phyloP scores from a whole-genome alignment of 345 rosid genomes.

The Brassica incana region DNA sequence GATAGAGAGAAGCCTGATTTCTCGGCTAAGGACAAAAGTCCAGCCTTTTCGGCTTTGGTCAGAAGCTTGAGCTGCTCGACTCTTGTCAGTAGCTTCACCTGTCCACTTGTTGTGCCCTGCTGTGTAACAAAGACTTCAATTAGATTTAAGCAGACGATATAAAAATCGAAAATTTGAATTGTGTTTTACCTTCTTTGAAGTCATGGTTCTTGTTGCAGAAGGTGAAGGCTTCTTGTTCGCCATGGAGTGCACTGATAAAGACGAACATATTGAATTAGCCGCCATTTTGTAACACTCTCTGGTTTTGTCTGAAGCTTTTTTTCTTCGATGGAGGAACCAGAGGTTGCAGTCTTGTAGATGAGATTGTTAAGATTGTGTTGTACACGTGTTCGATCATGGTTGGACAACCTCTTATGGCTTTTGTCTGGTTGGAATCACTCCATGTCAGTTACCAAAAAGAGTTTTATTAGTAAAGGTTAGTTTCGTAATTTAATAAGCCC shows the following conservation, averaged over 20 bases:
- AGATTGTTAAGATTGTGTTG: conserved; percentile 30
- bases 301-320: conserved; percentile 15
- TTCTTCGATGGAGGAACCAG: conserved; percentile 3
- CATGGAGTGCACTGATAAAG: conserved; percentile 56
- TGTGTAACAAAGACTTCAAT: neutral
- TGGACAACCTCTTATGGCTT: neutral
- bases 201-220: conserved; percentile 49
- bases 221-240: conserved; percentile 67
- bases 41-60: conserved; percentile 88
- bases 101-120: conserved; percentile 32
- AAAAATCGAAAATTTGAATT: neutral
- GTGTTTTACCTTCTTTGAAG: conserved; percentile 56
- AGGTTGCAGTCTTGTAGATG: conserved; percentile 29
- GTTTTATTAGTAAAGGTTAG: conserved; percentile 12
- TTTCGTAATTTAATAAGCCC: neutral
- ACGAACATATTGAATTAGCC: conserved; percentile 38
- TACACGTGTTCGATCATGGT: conserved; percentile 27
- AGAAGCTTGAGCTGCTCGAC: conserved; percentile 90
- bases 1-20: conserved; percentile 82
- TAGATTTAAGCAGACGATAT: neutral
- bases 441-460: conserved; percentile 6
- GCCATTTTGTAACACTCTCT: conserved; percentile 39
- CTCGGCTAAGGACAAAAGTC: conserved; percentile 86
- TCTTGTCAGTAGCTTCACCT: conserved; percentile 80
- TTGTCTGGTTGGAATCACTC: conserved; percentile 22